Evolutionary conservation across 108 stramenopile species (phyloP).

Genomic region (Cyclotella atomus): DNA sequence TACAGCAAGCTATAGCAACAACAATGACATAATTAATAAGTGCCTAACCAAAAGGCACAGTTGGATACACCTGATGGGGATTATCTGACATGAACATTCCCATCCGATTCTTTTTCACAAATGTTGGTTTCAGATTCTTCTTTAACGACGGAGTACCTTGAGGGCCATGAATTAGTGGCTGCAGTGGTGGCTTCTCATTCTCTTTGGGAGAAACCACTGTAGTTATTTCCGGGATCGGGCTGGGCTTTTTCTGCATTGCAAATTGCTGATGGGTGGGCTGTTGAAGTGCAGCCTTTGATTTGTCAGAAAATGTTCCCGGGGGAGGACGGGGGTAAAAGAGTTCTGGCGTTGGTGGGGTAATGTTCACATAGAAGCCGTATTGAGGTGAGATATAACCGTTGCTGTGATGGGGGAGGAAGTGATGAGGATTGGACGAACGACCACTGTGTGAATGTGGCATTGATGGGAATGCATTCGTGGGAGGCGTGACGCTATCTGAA

Average conservation of each 20-base stretch:
- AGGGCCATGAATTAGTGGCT: not conserved
- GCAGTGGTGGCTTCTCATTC: slow-evolving; percentile 3
- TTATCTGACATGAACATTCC: slow-evolving; percentile 47
- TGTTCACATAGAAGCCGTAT: slow-evolving; percentile 80
- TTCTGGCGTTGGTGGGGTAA: slow-evolving; percentile 82
- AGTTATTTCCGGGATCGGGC: slow-evolving; percentile 39
- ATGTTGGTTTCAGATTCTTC: slow-evolving; percentile 42
- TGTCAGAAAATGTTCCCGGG: not conserved
- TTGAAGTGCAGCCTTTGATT: not conserved
- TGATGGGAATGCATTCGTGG: slow-evolving; percentile 7
- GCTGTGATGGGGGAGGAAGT: slow-evolving; percentile 53
- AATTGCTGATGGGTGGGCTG: slow-evolving; percentile 19
- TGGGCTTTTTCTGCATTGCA: slow-evolving; percentile 26
- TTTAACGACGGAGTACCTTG: not conserved
- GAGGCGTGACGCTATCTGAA: not conserved
- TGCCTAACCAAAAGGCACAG: slow-evolving; percentile 53
- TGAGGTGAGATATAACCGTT: slow-evolving; percentile 69
- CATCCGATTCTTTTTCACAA: slow-evolving; percentile 50
- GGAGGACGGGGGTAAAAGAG: slow-evolving; percentile 33
- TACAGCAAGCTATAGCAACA: not conserved
- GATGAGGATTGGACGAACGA: slow-evolving; percentile 53
- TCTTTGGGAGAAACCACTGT: slow-evolving; percentile 17
- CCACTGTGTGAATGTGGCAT: slow-evolving; percentile 1
- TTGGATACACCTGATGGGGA: slow-evolving; percentile 49
- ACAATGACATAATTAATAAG: no score